Evolutionary conservation across 2,329 filamentous ascomycete species (phyloP), one percentile per base, ranked within the genome.

Genomic region (Sphaerulina musiva): DNA sequence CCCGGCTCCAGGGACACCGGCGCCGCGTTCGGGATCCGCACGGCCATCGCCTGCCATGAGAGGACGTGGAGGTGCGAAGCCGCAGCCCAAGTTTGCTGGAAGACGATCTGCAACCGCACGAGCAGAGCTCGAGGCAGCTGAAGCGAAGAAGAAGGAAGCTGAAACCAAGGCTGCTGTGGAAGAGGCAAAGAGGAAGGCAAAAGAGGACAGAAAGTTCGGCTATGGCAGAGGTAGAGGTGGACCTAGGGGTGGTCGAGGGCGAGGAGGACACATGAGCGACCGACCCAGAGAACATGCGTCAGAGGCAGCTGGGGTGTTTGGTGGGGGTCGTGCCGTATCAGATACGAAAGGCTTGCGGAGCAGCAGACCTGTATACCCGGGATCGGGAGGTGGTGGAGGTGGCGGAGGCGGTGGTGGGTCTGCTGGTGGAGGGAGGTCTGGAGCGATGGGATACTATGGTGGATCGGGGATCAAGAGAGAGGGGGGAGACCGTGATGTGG

Each of bases 71-170:
- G 59, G 55, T 2, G 54, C 61, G 10, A 59, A 63, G 44, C 59
- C 36, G 36, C 67, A 69, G 48, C 74, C 75, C 4, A 72, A 70
- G 38, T 75, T 73, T 53, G 72, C 68, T 12, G 73, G 72, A 10
- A 68, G 75, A 49, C 64, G 75, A 51, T 76, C 72, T 56, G 74
- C 75, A 56, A 70, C 72, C 41, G 71, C 72, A 44, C 68, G 74
- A 53, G 73, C 72, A 31, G 72, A 74, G 46, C 64, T 72, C 23
- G 71, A 72, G 53, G 70, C 72, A 38, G 69, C 69, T 43, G 69
- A 69, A 38, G 61, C 67, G 23, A 71, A 71, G 47, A 67, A 72
- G 39, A 70, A 73, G 48, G 63, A 65, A 20, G 68, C 69, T 45
- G 68, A 72, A 51, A 67, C 68, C 20, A 67, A 66, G 8, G 68